Evolutionary conservation across 2,329 filamentous ascomycete species (phyloP).

Genomic region (Ophiostoma pallidulum): DNA sequence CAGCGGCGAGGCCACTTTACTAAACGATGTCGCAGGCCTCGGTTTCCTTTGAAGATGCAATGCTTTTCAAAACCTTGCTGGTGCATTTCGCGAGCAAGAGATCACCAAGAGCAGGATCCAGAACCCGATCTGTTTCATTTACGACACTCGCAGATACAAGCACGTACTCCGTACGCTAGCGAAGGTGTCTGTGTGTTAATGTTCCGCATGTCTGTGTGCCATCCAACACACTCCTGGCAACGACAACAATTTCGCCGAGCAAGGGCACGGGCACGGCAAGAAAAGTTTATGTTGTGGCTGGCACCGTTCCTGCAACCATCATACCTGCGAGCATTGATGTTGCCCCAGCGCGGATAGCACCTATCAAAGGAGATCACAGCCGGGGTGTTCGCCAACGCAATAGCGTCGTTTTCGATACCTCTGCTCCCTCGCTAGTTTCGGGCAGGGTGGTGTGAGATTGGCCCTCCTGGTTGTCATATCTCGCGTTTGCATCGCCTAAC

Average conservation of each 20-base stretch:
- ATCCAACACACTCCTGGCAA: constrained; percentile 1
- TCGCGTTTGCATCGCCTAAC: too few relatives aligned
- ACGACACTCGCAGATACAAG: constrained; percentile 4
- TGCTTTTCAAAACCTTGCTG: background rate
- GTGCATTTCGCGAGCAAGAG: background rate
- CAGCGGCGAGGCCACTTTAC: too few relatives aligned
- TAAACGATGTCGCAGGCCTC: too few relatives aligned
- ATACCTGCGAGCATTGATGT: constrained; percentile 1
- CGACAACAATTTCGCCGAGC: background rate
- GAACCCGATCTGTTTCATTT: constrained; percentile 13
- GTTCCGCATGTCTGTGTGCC: constrained; percentile 10
- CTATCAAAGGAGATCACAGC: constrained; percentile 2
- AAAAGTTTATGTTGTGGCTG: background rate
- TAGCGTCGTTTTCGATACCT: constrained; percentile 3
- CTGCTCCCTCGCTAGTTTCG: background rate
- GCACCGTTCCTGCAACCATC: background rate
- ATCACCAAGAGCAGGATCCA: constrained; percentile 4
- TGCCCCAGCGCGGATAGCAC: constrained; percentile 1
- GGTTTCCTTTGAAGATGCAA: background rate
- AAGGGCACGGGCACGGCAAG: background rate
- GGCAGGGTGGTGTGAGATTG: constrained; percentile 5
- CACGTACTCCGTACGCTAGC: too few relatives aligned
- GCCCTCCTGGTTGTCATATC: too few relatives aligned
- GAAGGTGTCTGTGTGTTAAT: constrained; percentile 12
- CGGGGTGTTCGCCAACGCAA: constrained; percentile 6